These are phyloP conservation scores for Saussurea involucrata DNA, from an alignment of 129 eudicot genomes.

Conservation along the genomic window DNA sequence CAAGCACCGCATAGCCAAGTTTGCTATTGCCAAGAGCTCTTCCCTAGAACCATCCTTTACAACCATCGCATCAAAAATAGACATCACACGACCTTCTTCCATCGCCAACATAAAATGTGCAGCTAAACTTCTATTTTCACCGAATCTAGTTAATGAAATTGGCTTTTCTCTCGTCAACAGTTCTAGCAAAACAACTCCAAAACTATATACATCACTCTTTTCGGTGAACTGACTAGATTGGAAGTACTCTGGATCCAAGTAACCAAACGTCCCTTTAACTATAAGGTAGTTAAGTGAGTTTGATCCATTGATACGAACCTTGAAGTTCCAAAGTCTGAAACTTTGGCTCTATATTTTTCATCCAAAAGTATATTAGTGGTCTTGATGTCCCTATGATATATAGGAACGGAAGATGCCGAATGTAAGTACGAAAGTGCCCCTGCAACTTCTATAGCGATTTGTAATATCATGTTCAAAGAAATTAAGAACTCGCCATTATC, in stretches of 20 bases:
- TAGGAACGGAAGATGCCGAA: slow-evolving; percentile 10
- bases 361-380: slow-evolving; percentile 16
- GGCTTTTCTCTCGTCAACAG: slow-evolving; percentile 7
- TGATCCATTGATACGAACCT: slow-evolving; percentile 3
- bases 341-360: slow-evolving; percentile 20
- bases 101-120: background rate
- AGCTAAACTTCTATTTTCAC: background rate
- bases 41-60: background rate
- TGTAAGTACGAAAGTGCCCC: slow-evolving; percentile 7
- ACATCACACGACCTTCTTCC: background rate
- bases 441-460: slow-evolving; percentile 15
- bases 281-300: slow-evolving; percentile 8
- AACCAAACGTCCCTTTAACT: slow-evolving; percentile 20
- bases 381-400: slow-evolving; percentile 25
- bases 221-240: slow-evolving; percentile 6
- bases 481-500: background rate
- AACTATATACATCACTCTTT: slow-evolving; percentile 9
- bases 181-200: slow-evolving; percentile 8
- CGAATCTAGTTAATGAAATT: background rate
- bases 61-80: background rate
- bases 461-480: slow-evolving; percentile 1
- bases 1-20: slow-evolving; percentile 7
- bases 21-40: background rate
- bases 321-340: slow-evolving; percentile 20
- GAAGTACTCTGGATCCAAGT: slow-evolving; percentile 24